These are phyloP conservation scores for Sordariomycetes sp. DNA, from an alignment of 2,329 filamentous ascomycete species.

Conservation along the genomic window DNA sequence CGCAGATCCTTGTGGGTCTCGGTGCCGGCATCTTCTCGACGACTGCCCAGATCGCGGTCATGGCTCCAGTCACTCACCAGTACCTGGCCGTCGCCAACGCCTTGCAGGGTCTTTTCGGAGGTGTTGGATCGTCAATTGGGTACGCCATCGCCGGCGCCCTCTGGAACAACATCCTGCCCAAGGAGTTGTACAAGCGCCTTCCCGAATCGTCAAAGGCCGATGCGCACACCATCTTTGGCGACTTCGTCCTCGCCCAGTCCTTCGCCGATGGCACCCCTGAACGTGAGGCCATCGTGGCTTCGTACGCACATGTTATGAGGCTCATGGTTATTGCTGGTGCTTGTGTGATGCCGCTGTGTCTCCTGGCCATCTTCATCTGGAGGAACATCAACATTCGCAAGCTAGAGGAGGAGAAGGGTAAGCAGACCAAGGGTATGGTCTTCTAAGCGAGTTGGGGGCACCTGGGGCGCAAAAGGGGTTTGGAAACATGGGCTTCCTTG, in stretches of 20 bases:
- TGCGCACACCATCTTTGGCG: constrained; percentile 27
- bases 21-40: constrained; percentile 25
- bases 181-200: constrained; percentile 25
- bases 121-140: constrained; percentile 46
- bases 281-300: constrained; percentile 43
- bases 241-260: constrained; percentile 37
- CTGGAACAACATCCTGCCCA: constrained; percentile 44
- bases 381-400: constrained; percentile 25
- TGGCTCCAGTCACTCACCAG: constrained; percentile 42
- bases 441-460: too few species aligned
- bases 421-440: constrained; percentile 16
- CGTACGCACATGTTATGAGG: constrained; percentile 32
- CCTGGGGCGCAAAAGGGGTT: too few species aligned
- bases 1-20: constrained; percentile 41
- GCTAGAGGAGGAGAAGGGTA: constrained; percentile 15
- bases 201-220: constrained; percentile 26
- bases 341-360: constrained; percentile 19
- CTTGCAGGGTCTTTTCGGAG: constrained; percentile 45
- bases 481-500: too few species aligned
- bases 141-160: constrained; percentile 49
- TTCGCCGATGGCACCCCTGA: constrained; percentile 35
- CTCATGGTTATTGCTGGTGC: constrained; percentile 26
- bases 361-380: constrained; percentile 20
- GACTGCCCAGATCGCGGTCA: constrained; percentile 41
- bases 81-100: constrained; percentile 47